These are phyloP conservation scores for Ensete ventricosum DNA, from an alignment of 176 grass and related monocot species.

Conservation along the genomic window DNA sequence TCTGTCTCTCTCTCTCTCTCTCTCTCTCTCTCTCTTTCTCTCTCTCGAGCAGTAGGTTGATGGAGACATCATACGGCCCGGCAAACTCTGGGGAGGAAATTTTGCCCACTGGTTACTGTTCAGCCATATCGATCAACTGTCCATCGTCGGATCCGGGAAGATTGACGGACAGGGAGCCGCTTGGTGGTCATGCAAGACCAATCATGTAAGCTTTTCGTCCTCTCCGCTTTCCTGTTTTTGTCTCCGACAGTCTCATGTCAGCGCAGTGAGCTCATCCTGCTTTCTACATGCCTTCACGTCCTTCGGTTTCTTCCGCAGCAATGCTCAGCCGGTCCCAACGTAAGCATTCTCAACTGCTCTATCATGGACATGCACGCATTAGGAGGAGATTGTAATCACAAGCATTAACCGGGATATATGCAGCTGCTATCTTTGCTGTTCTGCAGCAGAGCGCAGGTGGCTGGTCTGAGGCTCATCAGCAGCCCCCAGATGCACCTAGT, in stretches of 20 bases:
- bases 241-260: too few species aligned
- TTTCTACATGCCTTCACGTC: too few species aligned
- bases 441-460: background rate
- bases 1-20: too few species aligned
- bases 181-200: slow-evolving; percentile 9
- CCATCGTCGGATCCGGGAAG: background rate
- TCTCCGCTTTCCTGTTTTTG: too few species aligned
- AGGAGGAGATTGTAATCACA: too few species aligned
- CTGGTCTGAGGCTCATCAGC: background rate
- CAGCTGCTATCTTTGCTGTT: background rate
- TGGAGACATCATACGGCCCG: background rate
- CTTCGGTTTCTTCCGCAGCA: background rate
- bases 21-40: too few species aligned
- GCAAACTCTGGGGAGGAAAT: background rate
- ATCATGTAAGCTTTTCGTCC: background rate
- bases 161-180: slow-evolving; percentile 4
- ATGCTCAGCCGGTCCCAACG: background rate
- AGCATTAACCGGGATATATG: background rate
- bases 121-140: background rate
- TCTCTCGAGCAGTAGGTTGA: background rate
- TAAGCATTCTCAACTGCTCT: background rate
- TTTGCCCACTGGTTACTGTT: background rate
- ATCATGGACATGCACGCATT: too few species aligned
- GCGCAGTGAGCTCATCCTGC: too few species aligned
- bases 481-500: slow-evolving; percentile 1